phyloP scores from a whole-genome alignment of 1,284 basidiomycete genomes.

The Apiotrichum domesticum region DNA sequence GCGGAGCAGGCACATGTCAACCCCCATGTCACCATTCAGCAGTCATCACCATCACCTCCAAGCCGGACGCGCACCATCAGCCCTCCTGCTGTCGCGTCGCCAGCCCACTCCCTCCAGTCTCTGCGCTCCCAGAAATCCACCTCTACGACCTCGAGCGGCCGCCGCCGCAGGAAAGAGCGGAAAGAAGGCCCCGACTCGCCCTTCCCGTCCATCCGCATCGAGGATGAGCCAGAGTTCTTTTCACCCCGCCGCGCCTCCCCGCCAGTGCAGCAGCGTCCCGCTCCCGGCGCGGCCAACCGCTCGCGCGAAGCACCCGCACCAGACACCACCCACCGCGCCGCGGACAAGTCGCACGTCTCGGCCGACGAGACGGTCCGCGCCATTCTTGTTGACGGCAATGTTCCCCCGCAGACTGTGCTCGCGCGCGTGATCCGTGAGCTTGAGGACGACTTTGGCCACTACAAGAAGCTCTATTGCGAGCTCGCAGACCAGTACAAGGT shows the following conservation, averaged over 20 bases:
- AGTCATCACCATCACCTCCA: neutral
- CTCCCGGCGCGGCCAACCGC: neutral
- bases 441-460: constrained; percentile 84
- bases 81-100: neutral
- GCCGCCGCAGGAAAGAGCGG: neutral
- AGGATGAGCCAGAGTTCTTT: constrained; percentile 72
- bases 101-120: neutral
- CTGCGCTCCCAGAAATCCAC: neutral
- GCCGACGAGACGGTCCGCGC: constrained; percentile 49
- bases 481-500: constrained; percentile 82
- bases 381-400: constrained; percentile 51
- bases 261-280: neutral
- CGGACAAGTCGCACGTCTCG: neutral
- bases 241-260: constrained; percentile 47
- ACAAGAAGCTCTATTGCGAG: constrained; percentile 82
- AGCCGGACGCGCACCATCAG: neutral
- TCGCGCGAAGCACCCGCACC: neutral
- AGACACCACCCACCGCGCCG: neutral
- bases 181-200: constrained; percentile 51
- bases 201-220: constrained; percentile 73
- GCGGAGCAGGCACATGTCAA: neutral
- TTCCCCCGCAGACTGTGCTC: constrained; percentile 77
- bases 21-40: neutral
- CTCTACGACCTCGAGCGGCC: neutral
- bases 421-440: constrained; percentile 70